Evolutionary conservation across 139 green algal genomes (phyloP), one percentile per base, ranked within the genome.

Genomic region (Micractinium conductrix): DNA sequence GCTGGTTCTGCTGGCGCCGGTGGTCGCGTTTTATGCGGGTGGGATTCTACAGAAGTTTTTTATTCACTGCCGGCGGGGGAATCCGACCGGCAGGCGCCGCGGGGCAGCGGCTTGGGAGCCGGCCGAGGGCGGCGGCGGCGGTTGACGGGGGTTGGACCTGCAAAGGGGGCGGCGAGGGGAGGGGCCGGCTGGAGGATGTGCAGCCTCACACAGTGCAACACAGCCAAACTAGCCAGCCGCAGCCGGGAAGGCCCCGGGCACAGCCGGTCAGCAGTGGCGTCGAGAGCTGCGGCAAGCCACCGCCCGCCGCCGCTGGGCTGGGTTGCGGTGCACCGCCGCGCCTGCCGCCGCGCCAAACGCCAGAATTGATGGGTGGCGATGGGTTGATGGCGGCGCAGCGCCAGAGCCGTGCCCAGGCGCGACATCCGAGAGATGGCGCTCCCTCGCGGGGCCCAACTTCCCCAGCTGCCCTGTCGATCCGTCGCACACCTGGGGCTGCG

Each of bases 41-140:
- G 6, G 6, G 48, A 21, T 80, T 68, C 17, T 48, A 35, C 69
- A 42, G 65, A 38, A 26, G 42, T 28, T 28, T 0, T 45, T 71
- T 83, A 83, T 75, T 83, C 78, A 74, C 62, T 75, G 78, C 62
- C 42, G 62, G 78, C 35, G 12, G 35, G 16, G 35, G 40, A n/a
- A n/a, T n/a, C n/a, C 48, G 26, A 38, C 74, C 74, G 48, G 74
- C 74, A n/a, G n/a, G n/a, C n/a, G n/a, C n/a, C n/a, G n/a, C n/a
- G n/a, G n/a, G n/a, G n/a, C n/a, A 80, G 74, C 74, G 48, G 74
- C n/a, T 16, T 28, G 10, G 24, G 70, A 14, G 65, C 5, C 22
- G n/a, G 62, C 62, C 62, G 62, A 74, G 42, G 40, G 12, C 43
- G 37, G 42, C 6, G 22, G 37, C 37, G 48, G 68, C 37, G 16